Conservation (phyloP, 2,329 filamentous ascomycete genomes). For the Trichoderma asperellum region DNA sequence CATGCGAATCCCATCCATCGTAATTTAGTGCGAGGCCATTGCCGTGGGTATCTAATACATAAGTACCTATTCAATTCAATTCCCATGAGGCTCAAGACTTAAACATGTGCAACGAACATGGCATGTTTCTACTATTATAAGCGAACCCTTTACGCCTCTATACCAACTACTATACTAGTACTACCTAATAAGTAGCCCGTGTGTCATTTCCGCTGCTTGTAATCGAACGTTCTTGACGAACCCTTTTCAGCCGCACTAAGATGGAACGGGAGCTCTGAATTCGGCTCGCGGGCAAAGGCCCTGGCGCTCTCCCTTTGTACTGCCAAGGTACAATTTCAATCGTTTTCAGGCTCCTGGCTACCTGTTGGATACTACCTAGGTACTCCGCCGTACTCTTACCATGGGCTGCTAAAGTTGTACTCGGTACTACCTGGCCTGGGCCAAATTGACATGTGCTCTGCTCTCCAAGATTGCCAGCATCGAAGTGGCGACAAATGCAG, state of each 20-base stretch:
- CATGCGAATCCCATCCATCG: background rate
- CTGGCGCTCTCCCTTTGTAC: background rate
- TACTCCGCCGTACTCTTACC: too few species aligned
- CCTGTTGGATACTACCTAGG: background rate
- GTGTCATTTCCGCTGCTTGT: slow-evolving; percentile 3
- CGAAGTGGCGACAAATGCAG: background rate
- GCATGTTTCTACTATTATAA: background rate
- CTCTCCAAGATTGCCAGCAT: background rate
- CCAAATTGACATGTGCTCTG: slow-evolving; percentile 22
- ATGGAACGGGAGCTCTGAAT: slow-evolving; percentile 9
- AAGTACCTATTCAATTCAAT: background rate
- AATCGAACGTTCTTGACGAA: background rate
- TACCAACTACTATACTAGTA: too few species aligned
- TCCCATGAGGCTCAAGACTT: background rate
- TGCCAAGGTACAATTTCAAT: background rate
- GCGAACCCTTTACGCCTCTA: background rate
- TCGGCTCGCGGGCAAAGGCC: background rate
- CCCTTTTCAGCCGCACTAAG: slow-evolving; percentile 23
- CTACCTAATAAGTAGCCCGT: background rate
- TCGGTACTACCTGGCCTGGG: background rate
- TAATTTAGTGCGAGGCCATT: background rate
- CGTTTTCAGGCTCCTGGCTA: background rate
- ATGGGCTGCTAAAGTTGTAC: too few species aligned
- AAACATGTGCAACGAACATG: background rate
- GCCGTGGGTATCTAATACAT: background rate